Evolutionary conservation across 73 alveolate genomes (phyloP).

Genomic region (Tetrahymena malaccensis): DNA sequence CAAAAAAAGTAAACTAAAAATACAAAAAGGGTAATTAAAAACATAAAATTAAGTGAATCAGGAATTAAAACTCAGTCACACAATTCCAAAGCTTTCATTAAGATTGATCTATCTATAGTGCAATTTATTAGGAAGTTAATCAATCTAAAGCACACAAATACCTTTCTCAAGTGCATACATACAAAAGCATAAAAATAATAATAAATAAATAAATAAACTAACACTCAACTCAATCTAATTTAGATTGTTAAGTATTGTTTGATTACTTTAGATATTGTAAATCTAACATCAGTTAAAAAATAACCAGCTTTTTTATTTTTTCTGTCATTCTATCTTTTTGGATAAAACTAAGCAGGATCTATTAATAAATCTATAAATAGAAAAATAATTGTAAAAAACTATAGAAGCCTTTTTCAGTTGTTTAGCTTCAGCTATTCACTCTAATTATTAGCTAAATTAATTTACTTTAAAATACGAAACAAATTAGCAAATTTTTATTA

Average conservation of each 20-base stretch:
- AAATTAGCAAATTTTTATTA: not conserved
- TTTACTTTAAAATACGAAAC: not conserved
- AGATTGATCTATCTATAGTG: not conserved
- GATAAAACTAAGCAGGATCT: not conserved
- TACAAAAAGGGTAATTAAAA: not conserved
- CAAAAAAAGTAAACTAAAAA: not conserved
- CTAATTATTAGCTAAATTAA: not conserved
- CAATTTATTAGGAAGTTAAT: no score
- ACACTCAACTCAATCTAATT: no score
- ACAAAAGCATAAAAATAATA: no score
- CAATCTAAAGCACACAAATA: no score
- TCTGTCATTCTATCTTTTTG: not conserved
- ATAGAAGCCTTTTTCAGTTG: not conserved
- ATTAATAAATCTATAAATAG: no score
- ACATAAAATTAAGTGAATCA: not conserved
- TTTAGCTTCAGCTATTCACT: not conserved
- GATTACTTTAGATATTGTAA: not conserved
- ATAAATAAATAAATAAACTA: no score
- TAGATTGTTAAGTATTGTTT: not conserved
- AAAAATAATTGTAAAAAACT: not conserved
- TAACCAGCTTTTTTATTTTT: not conserved
- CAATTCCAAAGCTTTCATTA: not conserved
- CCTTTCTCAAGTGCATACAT: no score
- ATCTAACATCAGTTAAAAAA: no score
- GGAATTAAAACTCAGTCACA: not conserved